Evolutionary conservation across 2,329 filamentous ascomycete species (phyloP).

Genomic region (Aspergillus nomiae): DNA sequence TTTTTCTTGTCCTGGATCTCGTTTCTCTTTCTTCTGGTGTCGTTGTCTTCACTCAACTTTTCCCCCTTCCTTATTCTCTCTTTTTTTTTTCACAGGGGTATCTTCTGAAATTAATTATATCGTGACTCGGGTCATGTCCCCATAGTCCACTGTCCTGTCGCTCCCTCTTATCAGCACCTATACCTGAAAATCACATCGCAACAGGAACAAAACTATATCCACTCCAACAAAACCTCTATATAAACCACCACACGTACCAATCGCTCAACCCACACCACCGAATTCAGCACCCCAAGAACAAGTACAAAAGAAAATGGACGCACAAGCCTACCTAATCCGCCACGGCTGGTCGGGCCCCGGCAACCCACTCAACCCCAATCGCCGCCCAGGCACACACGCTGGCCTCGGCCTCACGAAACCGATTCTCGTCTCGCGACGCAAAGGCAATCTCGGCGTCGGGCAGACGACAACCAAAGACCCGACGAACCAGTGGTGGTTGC

Average conservation of each 20-base stretch:
- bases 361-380: constrained; percentile 76
- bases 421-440: constrained; percentile 78
- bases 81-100: too few relatives aligned
- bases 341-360: constrained; percentile 91
- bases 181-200: background rate
- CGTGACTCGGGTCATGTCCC: background rate
- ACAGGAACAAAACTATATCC: background rate
- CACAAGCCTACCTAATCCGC: constrained; percentile 75
- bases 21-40: background rate
- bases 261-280: background rate
- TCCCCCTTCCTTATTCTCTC: background rate
- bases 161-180: background rate
- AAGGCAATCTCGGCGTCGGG: constrained; percentile 79
- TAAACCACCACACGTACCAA: background rate
- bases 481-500: constrained; percentile 93
- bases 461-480: constrained; percentile 66
- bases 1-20: background rate
- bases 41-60: background rate
- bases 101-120: background rate
- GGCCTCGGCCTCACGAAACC: constrained; percentile 78
- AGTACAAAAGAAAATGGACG: constrained; percentile 66
- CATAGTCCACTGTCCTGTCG: background rate
- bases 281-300: background rate
- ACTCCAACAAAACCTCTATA: background rate
- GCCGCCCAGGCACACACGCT: constrained; percentile 54